Conservation (phyloP, 2,329 filamentous ascomycete genomes). For the Cordyceps militaris region DNA sequence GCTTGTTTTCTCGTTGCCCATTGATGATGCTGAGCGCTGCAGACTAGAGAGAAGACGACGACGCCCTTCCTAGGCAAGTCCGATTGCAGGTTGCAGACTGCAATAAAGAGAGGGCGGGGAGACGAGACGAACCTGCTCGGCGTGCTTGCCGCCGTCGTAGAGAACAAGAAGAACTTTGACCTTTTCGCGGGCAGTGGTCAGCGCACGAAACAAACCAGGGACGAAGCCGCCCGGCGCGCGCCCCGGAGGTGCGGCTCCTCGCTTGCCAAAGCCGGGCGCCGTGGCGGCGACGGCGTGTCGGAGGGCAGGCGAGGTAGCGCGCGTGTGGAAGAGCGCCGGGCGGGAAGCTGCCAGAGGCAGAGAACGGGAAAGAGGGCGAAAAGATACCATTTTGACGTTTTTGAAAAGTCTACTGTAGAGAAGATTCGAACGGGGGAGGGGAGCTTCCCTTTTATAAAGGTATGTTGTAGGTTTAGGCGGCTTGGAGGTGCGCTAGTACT, state of each 20-base stretch:
- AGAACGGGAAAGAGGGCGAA: conserved; percentile 22
- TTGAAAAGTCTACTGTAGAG: not conserved
- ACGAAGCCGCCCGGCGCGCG: conserved; percentile 22
- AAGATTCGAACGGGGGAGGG: not conserved
- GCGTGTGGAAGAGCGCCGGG: conserved; percentile 20
- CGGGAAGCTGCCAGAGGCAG: conserved; percentile 20
- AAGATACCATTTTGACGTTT: conserved; percentile 25
- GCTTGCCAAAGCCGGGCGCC: conserved; percentile 28
- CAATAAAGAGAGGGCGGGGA: not conserved
- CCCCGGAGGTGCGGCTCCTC: conserved; percentile 19
- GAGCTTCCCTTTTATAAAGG: conserved; percentile 6
- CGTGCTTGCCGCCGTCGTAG: conserved; percentile 88
- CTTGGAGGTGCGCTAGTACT: not conserved
- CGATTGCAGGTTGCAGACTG: not conserved
- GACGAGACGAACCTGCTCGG: conserved; percentile 63
- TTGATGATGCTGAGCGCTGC: not conserved
- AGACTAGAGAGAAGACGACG: not conserved
- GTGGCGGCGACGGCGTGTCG: conserved; percentile 14
- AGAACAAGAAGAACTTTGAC: conserved; percentile 93
- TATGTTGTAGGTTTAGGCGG: not conserved
- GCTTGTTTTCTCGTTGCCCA: not conserved
- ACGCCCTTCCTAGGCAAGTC: not conserved
- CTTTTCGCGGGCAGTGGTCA: conserved; percentile 48
- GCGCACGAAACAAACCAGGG: conserved; percentile 49
- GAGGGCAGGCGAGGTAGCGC: conserved; percentile 16